Conservation (phyloP, 495 filamentous ascomycete species). For the Penicillium tannophilum region DNA sequence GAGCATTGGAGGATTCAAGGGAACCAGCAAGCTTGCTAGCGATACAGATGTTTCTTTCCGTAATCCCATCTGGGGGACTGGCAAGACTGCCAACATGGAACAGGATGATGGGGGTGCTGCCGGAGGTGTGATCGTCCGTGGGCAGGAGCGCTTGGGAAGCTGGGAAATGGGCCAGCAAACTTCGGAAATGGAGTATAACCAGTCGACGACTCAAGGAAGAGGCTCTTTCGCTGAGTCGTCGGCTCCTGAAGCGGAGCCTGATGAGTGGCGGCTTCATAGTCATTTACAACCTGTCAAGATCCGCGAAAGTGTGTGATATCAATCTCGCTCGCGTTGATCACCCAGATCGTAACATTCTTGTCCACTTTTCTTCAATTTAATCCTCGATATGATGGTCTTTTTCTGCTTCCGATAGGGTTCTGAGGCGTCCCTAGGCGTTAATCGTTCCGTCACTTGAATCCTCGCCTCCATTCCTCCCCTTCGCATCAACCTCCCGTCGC, state of each 20-base stretch:
- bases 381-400: background rate
- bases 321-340: background rate
- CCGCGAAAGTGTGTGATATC: slow-evolving; percentile 38
- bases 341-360: background rate
- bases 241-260: slow-evolving; percentile 15
- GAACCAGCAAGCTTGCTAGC: slow-evolving; percentile 49
- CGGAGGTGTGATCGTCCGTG: slow-evolving; percentile 30
- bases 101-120: slow-evolving; percentile 13
- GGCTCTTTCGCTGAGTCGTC: background rate
- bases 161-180: slow-evolving; percentile 52
- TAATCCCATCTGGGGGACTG: slow-evolving; percentile 29
- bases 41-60: slow-evolving; percentile 50
- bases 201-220: slow-evolving; percentile 5
- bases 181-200: slow-evolving; percentile 14
- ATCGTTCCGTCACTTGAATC: background rate
- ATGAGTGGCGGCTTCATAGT: slow-evolving; percentile 35
- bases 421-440: background rate
- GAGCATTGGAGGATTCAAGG: slow-evolving; percentile 50
- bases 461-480: background rate
- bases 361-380: background rate
- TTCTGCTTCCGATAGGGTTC: background rate
- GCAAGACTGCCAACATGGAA: slow-evolving; percentile 23
- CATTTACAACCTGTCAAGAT: slow-evolving; percentile 32
- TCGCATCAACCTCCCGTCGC: slow-evolving; percentile 1
- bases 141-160: slow-evolving; percentile 52